Evolutionary conservation across 768 basidiomycete species (phyloP).

Genomic region (Mycena crocata): DNA sequence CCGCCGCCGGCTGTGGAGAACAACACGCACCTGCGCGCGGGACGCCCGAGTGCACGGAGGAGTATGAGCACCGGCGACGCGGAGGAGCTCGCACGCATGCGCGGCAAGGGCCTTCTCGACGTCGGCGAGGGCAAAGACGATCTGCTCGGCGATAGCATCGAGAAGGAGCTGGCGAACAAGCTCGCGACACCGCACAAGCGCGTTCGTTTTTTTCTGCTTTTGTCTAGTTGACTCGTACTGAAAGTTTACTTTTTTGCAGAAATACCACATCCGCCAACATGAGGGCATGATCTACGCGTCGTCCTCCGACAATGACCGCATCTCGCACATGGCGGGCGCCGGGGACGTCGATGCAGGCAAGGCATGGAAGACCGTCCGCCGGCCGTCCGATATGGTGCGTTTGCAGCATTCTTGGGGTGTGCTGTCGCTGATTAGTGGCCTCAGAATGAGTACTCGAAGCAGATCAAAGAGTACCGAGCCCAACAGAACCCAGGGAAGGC

Average conservation of each 20-base stretch:
- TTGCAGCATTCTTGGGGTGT: neutral
- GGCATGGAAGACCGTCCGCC: slow-evolving; percentile 89
- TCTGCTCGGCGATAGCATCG: slow-evolving; percentile 74
- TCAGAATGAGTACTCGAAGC: slow-evolving; percentile 94
- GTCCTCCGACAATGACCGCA: slow-evolving; percentile 76
- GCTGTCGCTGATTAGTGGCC: slow-evolving; percentile 9
- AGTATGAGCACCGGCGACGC: slow-evolving; percentile 87
- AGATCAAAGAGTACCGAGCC: slow-evolving; percentile 83
- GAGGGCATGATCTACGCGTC: slow-evolving; percentile 84
- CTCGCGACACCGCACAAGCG: slow-evolving; percentile 58
- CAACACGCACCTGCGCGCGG: slow-evolving; percentile 48
- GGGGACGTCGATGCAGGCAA: slow-evolving; percentile 86
- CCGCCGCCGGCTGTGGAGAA: slow-evolving; percentile 30
- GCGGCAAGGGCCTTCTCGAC: slow-evolving; percentile 53
- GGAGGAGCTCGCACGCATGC: slow-evolving; percentile 54
- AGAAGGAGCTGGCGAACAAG: slow-evolving; percentile 77
- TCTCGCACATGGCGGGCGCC: slow-evolving; percentile 76
- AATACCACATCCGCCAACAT: slow-evolving; percentile 86
- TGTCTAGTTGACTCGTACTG: slow-evolving; percentile 1
- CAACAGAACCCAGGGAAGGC: slow-evolving; percentile 84
- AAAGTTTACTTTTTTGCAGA: slow-evolving; percentile 54
- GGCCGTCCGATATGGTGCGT: slow-evolving; percentile 94
- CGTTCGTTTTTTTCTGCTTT: slow-evolving; percentile 45
- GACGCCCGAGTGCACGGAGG: slow-evolving; percentile 69
- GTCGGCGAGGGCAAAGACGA: slow-evolving; percentile 59